phyloP scores from a whole-genome alignment of 805 yeast genomes.

The Komagataella kurtzmanii region DNA sequence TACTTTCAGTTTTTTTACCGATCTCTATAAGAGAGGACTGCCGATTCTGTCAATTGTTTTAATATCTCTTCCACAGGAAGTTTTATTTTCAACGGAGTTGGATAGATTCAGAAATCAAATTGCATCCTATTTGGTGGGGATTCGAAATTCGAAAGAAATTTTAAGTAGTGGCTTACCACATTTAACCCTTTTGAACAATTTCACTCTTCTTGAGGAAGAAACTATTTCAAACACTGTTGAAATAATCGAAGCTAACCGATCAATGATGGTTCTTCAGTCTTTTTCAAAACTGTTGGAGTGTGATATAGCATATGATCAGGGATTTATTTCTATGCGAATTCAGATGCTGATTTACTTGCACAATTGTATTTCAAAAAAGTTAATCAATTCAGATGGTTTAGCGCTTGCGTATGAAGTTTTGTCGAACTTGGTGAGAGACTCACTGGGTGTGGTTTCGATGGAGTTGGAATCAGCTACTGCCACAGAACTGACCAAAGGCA shows the following conservation, averaged over 20 bases:
- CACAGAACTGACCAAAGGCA: slow-evolving; percentile 2
- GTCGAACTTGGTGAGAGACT: slow-evolving; percentile 25
- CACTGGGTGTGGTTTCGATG: slow-evolving; percentile 25
- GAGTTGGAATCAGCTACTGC: slow-evolving; percentile 14
- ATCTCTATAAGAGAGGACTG: background rate
- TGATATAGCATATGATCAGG: slow-evolving; percentile 44
- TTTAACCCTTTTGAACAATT: slow-evolving; percentile 32
- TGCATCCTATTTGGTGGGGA: slow-evolving; percentile 53
- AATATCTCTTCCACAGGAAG: background rate
- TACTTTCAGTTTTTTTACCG: background rate
- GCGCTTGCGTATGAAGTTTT: slow-evolving; percentile 22
- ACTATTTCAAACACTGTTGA: slow-evolving; percentile 12
- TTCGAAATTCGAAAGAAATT: slow-evolving; percentile 25
- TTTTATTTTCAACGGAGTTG: slow-evolving; percentile 44
- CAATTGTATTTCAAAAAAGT: slow-evolving; percentile 15
- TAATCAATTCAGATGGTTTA: background rate
- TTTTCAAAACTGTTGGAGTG: slow-evolving; percentile 47
- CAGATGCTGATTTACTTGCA: slow-evolving; percentile 23
- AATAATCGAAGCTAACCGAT: slow-evolving; percentile 51
- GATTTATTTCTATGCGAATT: slow-evolving; percentile 36
- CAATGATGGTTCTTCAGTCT: slow-evolving; percentile 44
- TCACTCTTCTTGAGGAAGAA: slow-evolving; percentile 21
- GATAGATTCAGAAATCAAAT: slow-evolving; percentile 43
- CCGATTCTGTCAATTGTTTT: background rate
- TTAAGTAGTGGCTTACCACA: slow-evolving; percentile 27